These are phyloP conservation scores for Passalora sequoiae DNA, from an alignment of 2,329 filamentous ascomycete genomes.

Conservation along the genomic window DNA sequence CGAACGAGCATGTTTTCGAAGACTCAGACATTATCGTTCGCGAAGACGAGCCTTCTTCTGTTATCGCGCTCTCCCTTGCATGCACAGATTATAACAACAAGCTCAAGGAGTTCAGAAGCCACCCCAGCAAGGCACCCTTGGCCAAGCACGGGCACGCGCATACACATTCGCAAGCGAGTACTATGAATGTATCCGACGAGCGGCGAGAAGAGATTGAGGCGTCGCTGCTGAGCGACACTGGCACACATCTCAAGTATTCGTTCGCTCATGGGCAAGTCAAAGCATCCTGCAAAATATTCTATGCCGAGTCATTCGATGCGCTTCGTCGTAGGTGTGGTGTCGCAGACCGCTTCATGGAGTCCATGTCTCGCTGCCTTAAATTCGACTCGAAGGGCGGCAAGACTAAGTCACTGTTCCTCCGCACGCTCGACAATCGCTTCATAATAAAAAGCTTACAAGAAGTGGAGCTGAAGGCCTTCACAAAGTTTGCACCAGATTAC, in stretches of 20 bases:
- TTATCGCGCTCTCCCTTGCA: constrained; percentile 87
- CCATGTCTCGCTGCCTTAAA: constrained; percentile 87
- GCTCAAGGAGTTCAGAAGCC: constrained; percentile 58
- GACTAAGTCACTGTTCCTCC: constrained; percentile 94
- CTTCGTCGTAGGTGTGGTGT: constrained; percentile 88
- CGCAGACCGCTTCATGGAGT: constrained; percentile 89
- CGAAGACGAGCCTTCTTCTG: constrained; percentile 93
- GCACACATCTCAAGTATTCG: constrained; percentile 92
- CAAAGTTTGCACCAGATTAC: constrained; percentile 93
- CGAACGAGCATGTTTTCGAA: constrained; percentile 90
- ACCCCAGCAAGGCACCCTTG: constrained; percentile 22
- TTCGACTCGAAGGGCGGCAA: constrained; percentile 98
- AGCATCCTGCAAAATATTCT: constrained; percentile 98
- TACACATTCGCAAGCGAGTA: constrained; percentile 21
- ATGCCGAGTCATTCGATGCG: constrained; percentile 95
- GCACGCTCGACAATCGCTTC: constrained; percentile 90
- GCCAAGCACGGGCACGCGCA: constrained; percentile 26
- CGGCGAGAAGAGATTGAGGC: constrained; percentile 72
- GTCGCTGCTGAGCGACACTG: constrained; percentile 75
- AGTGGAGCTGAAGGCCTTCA: constrained; percentile 87
- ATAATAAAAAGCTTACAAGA: constrained; percentile 87
- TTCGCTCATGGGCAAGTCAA: constrained; percentile 90
- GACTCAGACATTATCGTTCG: constrained; percentile 96
- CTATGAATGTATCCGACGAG: constrained; percentile 35
- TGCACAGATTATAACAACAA: constrained; percentile 83